Base-by-base conservation (phyloP, 129 eudicot species). In the Gnaphalium uliginosum region DNA sequence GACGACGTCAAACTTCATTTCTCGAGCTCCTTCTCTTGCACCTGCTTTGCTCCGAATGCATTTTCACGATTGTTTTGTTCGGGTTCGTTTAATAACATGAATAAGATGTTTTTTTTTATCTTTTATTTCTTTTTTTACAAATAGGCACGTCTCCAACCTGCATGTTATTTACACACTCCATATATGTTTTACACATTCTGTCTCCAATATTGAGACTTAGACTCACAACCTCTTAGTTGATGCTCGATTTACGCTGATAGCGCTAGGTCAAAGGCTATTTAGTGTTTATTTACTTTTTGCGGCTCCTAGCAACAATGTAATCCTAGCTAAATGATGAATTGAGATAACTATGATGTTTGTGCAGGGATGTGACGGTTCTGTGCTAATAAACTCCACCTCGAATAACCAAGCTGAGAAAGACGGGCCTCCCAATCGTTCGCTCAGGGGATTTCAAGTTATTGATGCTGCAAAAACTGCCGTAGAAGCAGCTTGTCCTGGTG, bases 291-390 rank as follows among this genome's bases (percentile, higher is more conserved):
- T 30, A 24, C 3, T 23, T 37, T 26, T 17, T 15, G 7, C 14
- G 22, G 24, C 30, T 53, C 76, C 14, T 46, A 1, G 10, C 6
- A 14, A 2, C 6, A 41, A 21, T 30, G 22, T 65, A 13, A 30
- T 19, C 15, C 14, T 14, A 21, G 7, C n/a, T 17, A 4, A 37
- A 43, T 60, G 7, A 23, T 22, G 21, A 26, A 18, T 39, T 25
- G 18, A 18, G n/a, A 32, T 51, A 19, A 32, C 3, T 29, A n/a
- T 76, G 58, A 67, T 37, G 0, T 30, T 24, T 56, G 0, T 79
- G 72, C 71, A 89, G 97, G 97, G 97, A 46, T 89, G 96, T 72
- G 97, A 92, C 51, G 97, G 81, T 32, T 92, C 97, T 3, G 76
- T 92, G 46, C 79, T 92, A 19, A 50, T 92, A 41, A 73, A 89